phyloP scores from a whole-genome alignment of 2,329 filamentous ascomycete species.

The Niveomyces coronatus region DNA sequence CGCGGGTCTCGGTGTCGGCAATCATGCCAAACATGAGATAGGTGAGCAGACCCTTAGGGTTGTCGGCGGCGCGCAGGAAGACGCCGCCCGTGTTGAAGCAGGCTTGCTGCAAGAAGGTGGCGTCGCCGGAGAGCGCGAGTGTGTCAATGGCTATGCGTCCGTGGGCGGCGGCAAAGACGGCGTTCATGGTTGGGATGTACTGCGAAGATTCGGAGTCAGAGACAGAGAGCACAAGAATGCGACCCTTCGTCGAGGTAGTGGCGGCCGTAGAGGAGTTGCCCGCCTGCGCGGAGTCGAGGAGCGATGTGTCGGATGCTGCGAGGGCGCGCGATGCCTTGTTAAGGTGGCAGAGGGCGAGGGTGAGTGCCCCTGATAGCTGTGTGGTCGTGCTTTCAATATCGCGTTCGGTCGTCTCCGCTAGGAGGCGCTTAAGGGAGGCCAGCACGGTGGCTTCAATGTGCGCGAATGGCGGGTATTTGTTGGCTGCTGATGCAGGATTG shows the following conservation, averaged over 20 bases:
- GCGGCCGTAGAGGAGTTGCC: slow-evolving; percentile 17
- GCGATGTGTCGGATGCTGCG: slow-evolving; percentile 41
- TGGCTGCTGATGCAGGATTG: slow-evolving; percentile 43
- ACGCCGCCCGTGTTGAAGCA: slow-evolving; percentile 50
- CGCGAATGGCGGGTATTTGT: slow-evolving; percentile 90
- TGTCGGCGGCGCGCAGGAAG: slow-evolving; percentile 39
- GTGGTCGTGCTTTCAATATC: slow-evolving; percentile 69
- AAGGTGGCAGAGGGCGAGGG: slow-evolving; percentile 80
- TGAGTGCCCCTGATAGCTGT: slow-evolving; percentile 83
- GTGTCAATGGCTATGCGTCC: slow-evolving; percentile 87
- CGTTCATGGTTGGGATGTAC: slow-evolving; percentile 98
- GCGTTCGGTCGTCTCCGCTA: slow-evolving; percentile 53
- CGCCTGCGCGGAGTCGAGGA: slow-evolving; percentile 26
- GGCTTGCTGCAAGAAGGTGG: slow-evolving; percentile 91
- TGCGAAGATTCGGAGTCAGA: slow-evolving; percentile 77
- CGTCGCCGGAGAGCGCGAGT: slow-evolving; percentile 71
- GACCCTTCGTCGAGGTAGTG: slow-evolving; percentile 30
- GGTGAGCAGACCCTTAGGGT: slow-evolving; percentile 67
- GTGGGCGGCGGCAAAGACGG: slow-evolving; percentile 89
- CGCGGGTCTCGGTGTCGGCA: slow-evolving; percentile 45
- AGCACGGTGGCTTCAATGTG: slow-evolving; percentile 76
- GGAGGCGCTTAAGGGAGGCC: slow-evolving; percentile 60
- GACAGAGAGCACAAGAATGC: slow-evolving; percentile 84
- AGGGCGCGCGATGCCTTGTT: slow-evolving; percentile 67
- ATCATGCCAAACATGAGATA: slow-evolving; percentile 94